Evolutionary conservation across 495 filamentous ascomycete species (phyloP).

Genomic region (Talaromyces liani): DNA sequence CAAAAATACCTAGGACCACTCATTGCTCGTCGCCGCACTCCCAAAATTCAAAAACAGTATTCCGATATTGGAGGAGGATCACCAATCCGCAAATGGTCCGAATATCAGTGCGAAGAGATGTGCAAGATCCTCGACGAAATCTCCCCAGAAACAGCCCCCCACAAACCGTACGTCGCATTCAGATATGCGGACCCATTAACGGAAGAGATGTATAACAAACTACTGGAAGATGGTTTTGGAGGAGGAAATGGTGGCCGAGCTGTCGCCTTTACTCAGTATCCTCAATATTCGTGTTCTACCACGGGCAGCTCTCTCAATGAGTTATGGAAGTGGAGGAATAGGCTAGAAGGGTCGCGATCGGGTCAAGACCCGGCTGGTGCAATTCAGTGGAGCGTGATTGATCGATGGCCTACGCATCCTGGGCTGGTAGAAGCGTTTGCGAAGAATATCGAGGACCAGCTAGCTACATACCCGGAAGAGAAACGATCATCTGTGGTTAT

Average conservation of each 20-base stretch:
- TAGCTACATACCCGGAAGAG: conserved; percentile 76
- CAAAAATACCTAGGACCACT: conserved; percentile 86
- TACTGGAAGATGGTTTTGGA: conserved; percentile 85
- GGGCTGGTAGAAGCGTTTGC: conserved; percentile 90
- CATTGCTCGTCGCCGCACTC: conserved; percentile 78
- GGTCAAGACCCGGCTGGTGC: conserved; percentile 49
- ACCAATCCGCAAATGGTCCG: conserved; percentile 96
- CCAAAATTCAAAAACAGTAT: conserved; percentile 95
- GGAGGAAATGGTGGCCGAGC: conserved; percentile 80
- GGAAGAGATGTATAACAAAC: conserved; percentile 76
- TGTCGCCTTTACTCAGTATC: conserved; percentile 97
- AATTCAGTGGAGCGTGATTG: conserved; percentile 96
- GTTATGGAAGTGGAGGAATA: conserved; percentile 90
- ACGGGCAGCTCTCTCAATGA: conserved; percentile 96
- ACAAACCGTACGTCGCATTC: conserved; percentile 99
- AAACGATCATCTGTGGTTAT: conserved; percentile 71
- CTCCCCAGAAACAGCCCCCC: conserved; percentile 87
- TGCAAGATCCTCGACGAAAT: conserved; percentile 90
- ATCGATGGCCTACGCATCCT: conserved; percentile 88
- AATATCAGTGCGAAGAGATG: conserved; percentile 86
- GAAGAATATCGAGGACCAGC: conserved; percentile 74
- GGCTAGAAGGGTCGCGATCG: conserved; percentile 69
- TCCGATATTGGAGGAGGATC: conserved; percentile 92
- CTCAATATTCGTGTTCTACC: conserved; percentile 98
- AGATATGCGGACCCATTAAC: conserved; percentile 92